Evolutionary conservation across 2,329 filamentous ascomycete genomes (phyloP).

Genomic region (Hypoxylon sp.): DNA sequence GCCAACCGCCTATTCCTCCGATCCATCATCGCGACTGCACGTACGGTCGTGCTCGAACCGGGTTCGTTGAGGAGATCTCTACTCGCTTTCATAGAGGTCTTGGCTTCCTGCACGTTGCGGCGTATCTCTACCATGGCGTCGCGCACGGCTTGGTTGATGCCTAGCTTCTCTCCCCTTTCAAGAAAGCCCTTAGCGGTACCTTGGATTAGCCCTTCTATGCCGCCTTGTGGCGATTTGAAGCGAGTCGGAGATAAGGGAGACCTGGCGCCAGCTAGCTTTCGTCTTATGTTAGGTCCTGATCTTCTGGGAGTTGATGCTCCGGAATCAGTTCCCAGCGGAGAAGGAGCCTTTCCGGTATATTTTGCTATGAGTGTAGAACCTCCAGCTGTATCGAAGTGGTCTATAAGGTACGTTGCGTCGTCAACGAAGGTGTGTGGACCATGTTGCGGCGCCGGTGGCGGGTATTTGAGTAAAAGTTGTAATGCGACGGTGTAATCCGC

Average conservation of each 20-base stretch:
- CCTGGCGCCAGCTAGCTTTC: slow-evolving; percentile 51
- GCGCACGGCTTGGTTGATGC: slow-evolving; percentile 81
- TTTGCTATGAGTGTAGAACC: slow-evolving; percentile 73
- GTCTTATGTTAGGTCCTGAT: slow-evolving; percentile 49
- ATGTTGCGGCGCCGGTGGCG: slow-evolving; percentile 66
- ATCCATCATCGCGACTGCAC: slow-evolving; percentile 63
- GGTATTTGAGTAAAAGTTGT: slow-evolving; percentile 84
- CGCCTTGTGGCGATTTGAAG: slow-evolving; percentile 61
- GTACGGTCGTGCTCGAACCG: slow-evolving; percentile 42
- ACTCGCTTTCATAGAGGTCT: slow-evolving; percentile 52
- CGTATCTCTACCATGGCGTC: slow-evolving; percentile 82
- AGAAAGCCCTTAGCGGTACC: slow-evolving; percentile 79
- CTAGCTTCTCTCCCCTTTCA: slow-evolving; percentile 76
- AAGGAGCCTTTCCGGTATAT: slow-evolving; percentile 68
- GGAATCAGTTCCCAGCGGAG: slow-evolving; percentile 37
- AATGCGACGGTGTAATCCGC: slow-evolving; percentile 89
- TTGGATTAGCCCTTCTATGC: slow-evolving; percentile 76
- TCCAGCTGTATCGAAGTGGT: slow-evolving; percentile 68
- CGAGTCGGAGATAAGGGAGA: slow-evolving; percentile 59
- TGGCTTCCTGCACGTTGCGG: slow-evolving; percentile 73
- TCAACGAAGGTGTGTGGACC: slow-evolving; percentile 82
- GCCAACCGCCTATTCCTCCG: slow-evolving; percentile 72
- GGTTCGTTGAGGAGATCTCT: slow-evolving; percentile 49
- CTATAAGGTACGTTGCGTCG: slow-evolving; percentile 79
- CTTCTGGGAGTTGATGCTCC: slow-evolving; percentile 49